These are phyloP conservation scores for Conringia planisiliqua DNA, from an alignment of 345 rosid species.

Conservation along the genomic window DNA sequence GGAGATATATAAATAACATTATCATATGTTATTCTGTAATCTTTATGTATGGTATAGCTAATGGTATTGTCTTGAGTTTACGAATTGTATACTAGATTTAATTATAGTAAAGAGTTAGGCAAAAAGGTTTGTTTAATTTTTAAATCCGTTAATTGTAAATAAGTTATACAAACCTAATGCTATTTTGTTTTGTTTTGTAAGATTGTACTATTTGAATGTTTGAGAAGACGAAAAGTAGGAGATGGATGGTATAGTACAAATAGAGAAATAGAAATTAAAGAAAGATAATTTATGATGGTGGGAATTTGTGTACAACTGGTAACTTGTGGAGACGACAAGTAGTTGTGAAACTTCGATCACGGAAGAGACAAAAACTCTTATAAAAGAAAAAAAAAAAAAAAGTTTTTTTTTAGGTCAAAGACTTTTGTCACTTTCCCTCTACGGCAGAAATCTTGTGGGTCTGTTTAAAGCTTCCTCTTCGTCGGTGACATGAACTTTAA, in stretches of 20 bases:
- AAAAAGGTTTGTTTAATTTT: too few species aligned
- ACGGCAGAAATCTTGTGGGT: conserved; percentile 30
- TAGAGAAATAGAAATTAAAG: neutral
- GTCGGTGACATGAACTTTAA: conserved; percentile 29
- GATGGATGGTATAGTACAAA: neutral
- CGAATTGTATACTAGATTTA: too few species aligned
- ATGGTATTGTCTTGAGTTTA: too few species aligned
- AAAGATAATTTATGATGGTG: neutral
- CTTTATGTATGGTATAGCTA: too few species aligned
- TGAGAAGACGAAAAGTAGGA: neutral
- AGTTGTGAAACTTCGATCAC: conserved; percentile 26
- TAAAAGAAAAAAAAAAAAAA: neutral
- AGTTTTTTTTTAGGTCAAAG: conserved; percentile 8
- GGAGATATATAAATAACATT: too few species aligned
- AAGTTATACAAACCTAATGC: too few species aligned
- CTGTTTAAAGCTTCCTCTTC: conserved; percentile 26
- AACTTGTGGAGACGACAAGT: conserved; percentile 18
- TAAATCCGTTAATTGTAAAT: too few species aligned
- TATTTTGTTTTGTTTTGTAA: too few species aligned
- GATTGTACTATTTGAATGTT: too few species aligned
- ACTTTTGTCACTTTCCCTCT: conserved; percentile 32
- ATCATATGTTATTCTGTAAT: too few species aligned
- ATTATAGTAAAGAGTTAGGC: too few species aligned
- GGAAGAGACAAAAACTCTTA: conserved; percentile 21
- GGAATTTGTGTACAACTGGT: neutral